phyloP scores from a whole-genome alignment of 257 asterid species.

The Echites panduratus region DNA sequence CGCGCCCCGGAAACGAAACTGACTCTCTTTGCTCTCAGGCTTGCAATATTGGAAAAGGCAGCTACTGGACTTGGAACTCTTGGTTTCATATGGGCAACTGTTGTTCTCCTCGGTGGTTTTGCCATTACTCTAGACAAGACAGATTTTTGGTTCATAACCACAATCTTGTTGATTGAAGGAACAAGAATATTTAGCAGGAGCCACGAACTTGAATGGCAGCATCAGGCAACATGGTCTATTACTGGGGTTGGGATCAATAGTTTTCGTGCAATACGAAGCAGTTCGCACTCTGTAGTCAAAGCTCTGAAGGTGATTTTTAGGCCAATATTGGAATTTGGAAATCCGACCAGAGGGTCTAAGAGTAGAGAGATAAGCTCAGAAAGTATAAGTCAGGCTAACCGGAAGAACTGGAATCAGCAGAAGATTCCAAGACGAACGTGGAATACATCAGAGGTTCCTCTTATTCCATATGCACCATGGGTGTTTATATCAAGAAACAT shows the following conservation, averaged over 20 bases:
- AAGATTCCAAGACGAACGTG: conserved; percentile 51
- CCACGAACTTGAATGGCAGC: conserved; percentile 96
- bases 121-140: conserved; percentile 68
- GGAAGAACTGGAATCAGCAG: conserved; percentile 27
- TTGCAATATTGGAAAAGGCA: conserved; percentile 78
- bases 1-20: conserved; percentile 82
- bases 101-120: conserved; percentile 90
- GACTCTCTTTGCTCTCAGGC: conserved; percentile 85
- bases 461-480: conserved; percentile 68
- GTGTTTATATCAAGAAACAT: conserved; percentile 62
- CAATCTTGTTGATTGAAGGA: conserved; percentile 65
- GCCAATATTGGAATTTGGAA: conserved; percentile 21
- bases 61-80: conserved; percentile 88
- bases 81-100: conserved; percentile 95
- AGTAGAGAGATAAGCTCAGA: conserved; percentile 30
- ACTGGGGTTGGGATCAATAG: conserved; percentile 64
- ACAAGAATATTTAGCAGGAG: conserved; percentile 81
- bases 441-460: conserved; percentile 76
- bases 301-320: conserved; percentile 23
- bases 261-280: conserved; percentile 52
- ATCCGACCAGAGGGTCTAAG: conserved; percentile 5
- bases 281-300: conserved; percentile 32
- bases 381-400: conserved; percentile 10
- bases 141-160: conserved; percentile 92
- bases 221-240: conserved; percentile 79